Percentiles rank a stretch among this genome's conserved stretches.
Evolutionary conservation across 2,329 filamentous ascomycete genomes (phyloP).

Genomic region (Harringtonia aguacate): DNA sequence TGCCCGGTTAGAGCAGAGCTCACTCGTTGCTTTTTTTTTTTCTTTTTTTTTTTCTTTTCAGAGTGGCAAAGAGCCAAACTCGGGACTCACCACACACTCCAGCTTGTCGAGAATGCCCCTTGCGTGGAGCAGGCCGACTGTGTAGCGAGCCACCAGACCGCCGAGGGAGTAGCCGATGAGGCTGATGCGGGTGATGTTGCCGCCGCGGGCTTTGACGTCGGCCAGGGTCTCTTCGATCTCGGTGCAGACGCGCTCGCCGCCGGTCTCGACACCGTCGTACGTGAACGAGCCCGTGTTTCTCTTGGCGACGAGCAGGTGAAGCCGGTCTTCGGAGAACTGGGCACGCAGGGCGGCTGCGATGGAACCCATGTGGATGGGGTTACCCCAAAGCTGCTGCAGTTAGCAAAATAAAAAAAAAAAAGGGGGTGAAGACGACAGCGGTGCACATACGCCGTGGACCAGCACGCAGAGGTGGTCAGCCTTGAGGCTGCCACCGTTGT

Average conservation of each 20-base stretch:
- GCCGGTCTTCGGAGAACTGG: constrained; percentile 46
- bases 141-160: constrained; percentile 77
- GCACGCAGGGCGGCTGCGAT: constrained; percentile 56
- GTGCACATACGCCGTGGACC: constrained; percentile 56
- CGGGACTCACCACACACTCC: constrained; percentile 55
- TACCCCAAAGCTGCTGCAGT: constrained; percentile 59
- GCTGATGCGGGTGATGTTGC: constrained; percentile 70
- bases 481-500: constrained; percentile 38
- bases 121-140: constrained; percentile 71
- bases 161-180: constrained; percentile 85
- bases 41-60: no score
- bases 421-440: background rate
- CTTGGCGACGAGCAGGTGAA: constrained; percentile 62
- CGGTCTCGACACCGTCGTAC: constrained; percentile 58
- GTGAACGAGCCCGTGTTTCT: constrained; percentile 64
- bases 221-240: constrained; percentile 57
- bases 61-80: background rate
- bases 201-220: constrained; percentile 47
- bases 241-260: constrained; percentile 55
- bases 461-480: constrained; percentile 67
- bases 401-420: background rate
- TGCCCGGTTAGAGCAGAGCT: constrained; percentile 19
- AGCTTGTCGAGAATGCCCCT: constrained; percentile 71
- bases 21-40: no score
- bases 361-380: constrained; percentile 60